Evolutionary conservation across 1,284 basidiomycete genomes (phyloP).

Genomic region (Apiotrichum domesticum): DNA sequence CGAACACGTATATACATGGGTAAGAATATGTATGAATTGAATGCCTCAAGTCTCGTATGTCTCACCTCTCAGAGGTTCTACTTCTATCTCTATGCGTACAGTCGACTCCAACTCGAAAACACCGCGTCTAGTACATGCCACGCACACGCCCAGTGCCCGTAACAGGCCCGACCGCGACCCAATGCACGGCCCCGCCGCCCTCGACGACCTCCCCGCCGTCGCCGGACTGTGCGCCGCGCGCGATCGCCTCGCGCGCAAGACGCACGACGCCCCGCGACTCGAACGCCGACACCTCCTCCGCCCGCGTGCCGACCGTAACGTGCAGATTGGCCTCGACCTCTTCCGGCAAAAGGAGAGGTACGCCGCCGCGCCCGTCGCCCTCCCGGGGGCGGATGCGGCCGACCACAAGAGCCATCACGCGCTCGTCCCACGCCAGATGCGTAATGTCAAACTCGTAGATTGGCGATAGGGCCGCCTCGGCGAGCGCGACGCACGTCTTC

Average conservation of each 20-base stretch:
- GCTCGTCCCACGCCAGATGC: constrained; percentile 66
- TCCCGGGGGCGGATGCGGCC: constrained; percentile 53
- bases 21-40: no score
- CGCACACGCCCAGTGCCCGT: constrained; percentile 25
- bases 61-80: no score
- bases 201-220: constrained; percentile 26
- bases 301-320: constrained; percentile 77
- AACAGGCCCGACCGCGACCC: constrained; percentile 22
- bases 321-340: constrained; percentile 59
- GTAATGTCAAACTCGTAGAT: constrained; percentile 60
- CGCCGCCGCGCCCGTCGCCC: background rate
- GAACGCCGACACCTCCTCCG: constrained; percentile 56
- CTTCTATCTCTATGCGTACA: no score
- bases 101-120: no score
- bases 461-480: constrained; percentile 50
- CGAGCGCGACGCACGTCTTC: constrained; percentile 58
- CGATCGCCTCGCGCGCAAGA: constrained; percentile 26
- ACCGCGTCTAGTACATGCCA: constrained; percentile 26
- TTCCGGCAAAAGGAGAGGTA: constrained; percentile 47
- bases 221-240: constrained; percentile 17
- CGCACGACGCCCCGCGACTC: constrained; percentile 51
- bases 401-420: constrained; percentile 72
- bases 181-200: constrained; percentile 31
- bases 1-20: no score
- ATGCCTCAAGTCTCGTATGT: no score